These are phyloP conservation scores for Starmerella ratchasimensis DNA, from an alignment of 805 yeast genomes.

Conservation along the genomic window DNA sequence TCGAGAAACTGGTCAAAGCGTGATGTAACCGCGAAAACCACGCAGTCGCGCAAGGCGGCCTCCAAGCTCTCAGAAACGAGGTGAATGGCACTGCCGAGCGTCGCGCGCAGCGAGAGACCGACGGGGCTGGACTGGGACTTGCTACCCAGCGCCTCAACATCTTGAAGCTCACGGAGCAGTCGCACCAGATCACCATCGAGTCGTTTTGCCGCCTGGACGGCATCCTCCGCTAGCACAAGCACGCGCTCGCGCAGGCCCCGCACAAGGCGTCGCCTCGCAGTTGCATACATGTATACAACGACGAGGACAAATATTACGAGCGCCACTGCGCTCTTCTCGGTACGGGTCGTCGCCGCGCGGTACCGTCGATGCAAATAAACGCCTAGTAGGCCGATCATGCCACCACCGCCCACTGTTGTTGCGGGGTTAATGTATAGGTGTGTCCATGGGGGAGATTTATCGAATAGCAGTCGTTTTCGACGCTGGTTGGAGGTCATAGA, in stretches of 20 bases:
- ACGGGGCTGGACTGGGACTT: slow-evolving; percentile 15
- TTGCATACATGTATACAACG: slow-evolving; percentile 23
- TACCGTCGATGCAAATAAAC: slow-evolving; percentile 24
- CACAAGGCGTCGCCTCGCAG: slow-evolving; percentile 24
- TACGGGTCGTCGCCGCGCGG: neutral
- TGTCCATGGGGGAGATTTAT: slow-evolving; percentile 14
- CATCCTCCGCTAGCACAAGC: slow-evolving; percentile 19
- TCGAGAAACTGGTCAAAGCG: too few species aligned
- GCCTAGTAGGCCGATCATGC: slow-evolving; percentile 26
- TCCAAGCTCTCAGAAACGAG: slow-evolving; percentile 26
- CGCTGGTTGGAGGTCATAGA: slow-evolving; percentile 13
- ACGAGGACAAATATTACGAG: slow-evolving; percentile 22
- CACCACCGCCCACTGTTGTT: slow-evolving; percentile 27
- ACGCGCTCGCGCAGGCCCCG: slow-evolving; percentile 24
- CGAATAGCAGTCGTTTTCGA: slow-evolving; percentile 14
- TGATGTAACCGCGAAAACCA: slow-evolving; percentile 22
- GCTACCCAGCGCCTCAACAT: slow-evolving; percentile 23
- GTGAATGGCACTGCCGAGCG: slow-evolving; percentile 22
- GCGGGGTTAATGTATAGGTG: slow-evolving; percentile 8
- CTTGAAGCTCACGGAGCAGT: slow-evolving; percentile 22
- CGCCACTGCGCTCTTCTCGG: slow-evolving; percentile 12
- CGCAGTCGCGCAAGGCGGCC: slow-evolving; percentile 22
- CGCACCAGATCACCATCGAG: slow-evolving; percentile 23
- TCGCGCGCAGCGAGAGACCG: slow-evolving; percentile 26
- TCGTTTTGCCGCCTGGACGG: slow-evolving; percentile 18